Percentiles rank a stretch among this genome's conserved stretches.
Evolutionary conservation across 371 early-diverging fungal genomes (phyloP).

Genomic region (Circinella minor): DNA sequence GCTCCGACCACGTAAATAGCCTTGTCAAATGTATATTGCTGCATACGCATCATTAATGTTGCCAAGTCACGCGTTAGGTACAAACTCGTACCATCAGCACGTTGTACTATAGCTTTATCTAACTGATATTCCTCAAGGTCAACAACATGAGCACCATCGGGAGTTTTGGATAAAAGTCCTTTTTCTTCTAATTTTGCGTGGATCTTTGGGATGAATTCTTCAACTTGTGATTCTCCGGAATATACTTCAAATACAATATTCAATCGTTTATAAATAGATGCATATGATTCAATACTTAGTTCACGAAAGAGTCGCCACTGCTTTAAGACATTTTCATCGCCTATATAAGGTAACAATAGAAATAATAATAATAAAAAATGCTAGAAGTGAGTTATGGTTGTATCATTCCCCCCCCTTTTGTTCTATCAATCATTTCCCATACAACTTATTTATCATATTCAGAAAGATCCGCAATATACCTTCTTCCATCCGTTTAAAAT

Average conservation of each 20-base stretch:
- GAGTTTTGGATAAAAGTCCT: conserved; percentile 56
- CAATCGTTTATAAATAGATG: conserved; percentile 85
- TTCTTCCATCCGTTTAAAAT: conserved; percentile 95
- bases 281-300: conserved; percentile 89
- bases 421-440: too few species aligned
- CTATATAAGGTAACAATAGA: not conserved
- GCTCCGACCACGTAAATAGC: conserved; percentile 92
- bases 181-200: conserved; percentile 63
- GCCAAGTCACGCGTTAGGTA: conserved; percentile 97
- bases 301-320: conserved; percentile 90
- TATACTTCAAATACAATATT: conserved; percentile 93
- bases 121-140: conserved; percentile 76
- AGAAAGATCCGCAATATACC: conserved; percentile 36
- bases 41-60: conserved; percentile 82
- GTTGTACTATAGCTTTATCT: conserved; percentile 78
- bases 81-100: conserved; percentile 89
- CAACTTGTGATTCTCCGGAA: conserved; percentile 95
- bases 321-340: conserved; percentile 69
- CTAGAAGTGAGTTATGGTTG: not conserved
- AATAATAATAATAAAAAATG: not conserved
- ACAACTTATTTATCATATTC: not conserved
- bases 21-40: conserved; percentile 82
- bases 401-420: not conserved
- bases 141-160: conserved; percentile 77
- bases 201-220: conserved; percentile 71